These are phyloP conservation scores for Aureobasidium uvarum DNA, from an alignment of 2,329 filamentous ascomycete genomes.

Conservation along the genomic window DNA sequence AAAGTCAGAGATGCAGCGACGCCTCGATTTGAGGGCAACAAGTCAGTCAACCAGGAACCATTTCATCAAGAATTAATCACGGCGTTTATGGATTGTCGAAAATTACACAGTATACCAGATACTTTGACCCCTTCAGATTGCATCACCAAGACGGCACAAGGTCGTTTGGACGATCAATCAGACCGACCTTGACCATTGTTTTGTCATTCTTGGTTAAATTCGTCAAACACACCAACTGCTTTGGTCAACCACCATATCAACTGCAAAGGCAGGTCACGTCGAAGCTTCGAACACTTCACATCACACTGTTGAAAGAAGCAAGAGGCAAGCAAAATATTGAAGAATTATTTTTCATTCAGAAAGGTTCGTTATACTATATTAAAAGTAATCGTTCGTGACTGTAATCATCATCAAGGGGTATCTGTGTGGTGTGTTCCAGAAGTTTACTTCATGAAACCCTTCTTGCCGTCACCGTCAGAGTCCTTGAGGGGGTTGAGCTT, in stretches of 20 bases:
- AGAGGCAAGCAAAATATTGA: neutral
- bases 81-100: too few species aligned
- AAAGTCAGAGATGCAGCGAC: neutral
- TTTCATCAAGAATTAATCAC: too few species aligned
- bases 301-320: neutral
- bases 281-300: neutral
- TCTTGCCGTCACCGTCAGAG: slow-evolving; percentile 56
- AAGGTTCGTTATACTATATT: slow-evolving; percentile 25
- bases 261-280: too few species aligned
- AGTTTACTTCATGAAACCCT: slow-evolving; percentile 53
- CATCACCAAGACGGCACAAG: too few species aligned
- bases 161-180: too few species aligned
- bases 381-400: slow-evolving; percentile 12
- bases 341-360: slow-evolving; percentile 14
- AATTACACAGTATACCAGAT: too few species aligned
- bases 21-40: neutral
- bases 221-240: too few species aligned
- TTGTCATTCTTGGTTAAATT: too few species aligned
- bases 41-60: too few species aligned
- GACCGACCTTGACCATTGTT: too few species aligned
- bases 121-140: too few species aligned
- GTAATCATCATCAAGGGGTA: neutral
- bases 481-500: slow-evolving; percentile 57
- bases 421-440: neutral
- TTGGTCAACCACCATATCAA: too few species aligned